Percentiles rank a stretch among this genome's conserved stretches.
phyloP scores from a whole-genome alignment of 352 stramenopile species.

The Globisporangium sylvaticum region DNA sequence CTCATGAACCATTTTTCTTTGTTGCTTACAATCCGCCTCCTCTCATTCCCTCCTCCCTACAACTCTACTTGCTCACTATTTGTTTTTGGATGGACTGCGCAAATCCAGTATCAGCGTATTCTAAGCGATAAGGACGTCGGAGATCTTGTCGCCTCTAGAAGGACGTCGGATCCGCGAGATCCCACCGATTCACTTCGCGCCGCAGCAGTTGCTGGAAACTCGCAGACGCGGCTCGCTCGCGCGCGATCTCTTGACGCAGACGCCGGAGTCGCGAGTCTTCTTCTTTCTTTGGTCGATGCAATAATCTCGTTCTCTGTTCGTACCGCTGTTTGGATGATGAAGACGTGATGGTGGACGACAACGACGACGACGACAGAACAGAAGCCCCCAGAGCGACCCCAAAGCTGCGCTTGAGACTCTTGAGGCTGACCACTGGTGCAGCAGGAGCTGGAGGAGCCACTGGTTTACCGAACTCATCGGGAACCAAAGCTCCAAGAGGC shows the following conservation, averaged over 20 bases:
- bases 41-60: background rate
- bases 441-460: background rate
- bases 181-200: conserved; percentile 46
- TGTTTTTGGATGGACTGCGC: background rate
- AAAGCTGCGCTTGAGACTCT: conserved; percentile 41
- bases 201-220: conserved; percentile 62
- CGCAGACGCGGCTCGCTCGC: conserved; percentile 37
- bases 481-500: background rate
- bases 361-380: background rate
- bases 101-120: background rate
- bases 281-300: background rate
- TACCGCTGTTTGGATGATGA: conserved; percentile 1
- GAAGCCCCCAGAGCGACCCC: conserved; percentile 7
- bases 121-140: background rate
- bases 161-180: background rate
- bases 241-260: conserved; percentile 52
- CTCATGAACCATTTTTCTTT: background rate
- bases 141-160: background rate
- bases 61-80: background rate
- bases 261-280: conserved; percentile 23
- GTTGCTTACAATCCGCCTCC: background rate
- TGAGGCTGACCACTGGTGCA: conserved; percentile 18
- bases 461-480: background rate
- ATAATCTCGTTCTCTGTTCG: background rate
- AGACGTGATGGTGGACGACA: background rate